Base-by-base conservation (phyloP, 2,329 filamentous ascomycete species). In the Verticillium nubilum region DNA sequence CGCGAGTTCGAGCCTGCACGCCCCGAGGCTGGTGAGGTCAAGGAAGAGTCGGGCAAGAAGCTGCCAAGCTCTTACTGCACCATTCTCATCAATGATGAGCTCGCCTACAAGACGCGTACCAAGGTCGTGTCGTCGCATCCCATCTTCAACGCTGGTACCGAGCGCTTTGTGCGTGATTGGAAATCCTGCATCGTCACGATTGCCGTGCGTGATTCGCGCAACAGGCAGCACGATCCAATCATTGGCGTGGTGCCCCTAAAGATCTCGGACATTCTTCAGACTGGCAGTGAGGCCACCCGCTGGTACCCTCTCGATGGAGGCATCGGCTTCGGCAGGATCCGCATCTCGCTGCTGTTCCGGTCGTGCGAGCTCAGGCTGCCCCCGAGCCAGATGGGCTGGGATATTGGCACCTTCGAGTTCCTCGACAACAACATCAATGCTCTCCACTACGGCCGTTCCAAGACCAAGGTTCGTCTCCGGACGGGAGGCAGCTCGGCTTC, bases 291-390 rank as follows among this genome's bases (percentile, higher is more conserved):
- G 72, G 78, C 88, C 58, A 96, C 92, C 2, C 81, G 92, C 61
- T 97, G 93, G 92, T 98, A 97, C 71, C 94, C 95, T n/a, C 82
- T 99, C 0, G 93, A 97, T 69, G 95, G 94, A 25, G 95, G 95
- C 12, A 88, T 98, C 63, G 91, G 95, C 0, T 98, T 95, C 64
- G 95, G 95, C 42, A 89, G 94, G 7, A 83, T 96, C 61, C 88
- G 93, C 47, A 89, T 99, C 65, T 96, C 92, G 0, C 75, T 98
- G 3, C 82, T 98, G 3, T 97, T 97, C 84, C 88, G 94, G 28
- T 93, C 91, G 28, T 85, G 97, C 52, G 93, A 97, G 72, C 89
- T 94, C 58, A 86, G 86, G 53, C 80, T 98, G 1, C 93, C 93
- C n/a, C 90, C 90, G 0, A 78, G 87, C 47, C 89, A 97, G 73